Evolutionary conservation across 1,284 basidiomycete genomes (phyloP).

Genomic region (Trichosporon coremiiforme): DNA sequence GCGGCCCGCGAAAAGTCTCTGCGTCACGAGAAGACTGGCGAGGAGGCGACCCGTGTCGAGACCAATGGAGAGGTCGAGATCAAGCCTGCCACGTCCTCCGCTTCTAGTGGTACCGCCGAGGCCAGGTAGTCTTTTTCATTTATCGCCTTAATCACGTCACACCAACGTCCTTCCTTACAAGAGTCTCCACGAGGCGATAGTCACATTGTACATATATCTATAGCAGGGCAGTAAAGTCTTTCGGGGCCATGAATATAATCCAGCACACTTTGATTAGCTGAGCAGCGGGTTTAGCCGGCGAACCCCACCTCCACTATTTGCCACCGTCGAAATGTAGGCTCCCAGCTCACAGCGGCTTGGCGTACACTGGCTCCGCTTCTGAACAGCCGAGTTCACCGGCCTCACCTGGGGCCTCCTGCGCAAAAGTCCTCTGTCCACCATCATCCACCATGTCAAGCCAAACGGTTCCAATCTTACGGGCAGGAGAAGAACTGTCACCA

Average conservation of each 20-base stretch:
- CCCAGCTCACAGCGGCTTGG: no score
- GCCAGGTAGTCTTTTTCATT: neutral
- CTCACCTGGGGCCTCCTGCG: neutral
- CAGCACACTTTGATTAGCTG: neutral
- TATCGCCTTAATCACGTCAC: neutral
- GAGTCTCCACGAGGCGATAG: neutral
- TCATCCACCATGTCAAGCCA: slow-evolving; percentile 13
- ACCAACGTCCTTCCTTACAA: slow-evolving; percentile 5
- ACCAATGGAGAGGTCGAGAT: neutral
- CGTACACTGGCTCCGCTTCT: neutral
- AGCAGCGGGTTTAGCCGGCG: neutral
- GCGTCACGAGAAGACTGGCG: slow-evolving; percentile 10
- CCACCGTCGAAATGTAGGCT: neutral
- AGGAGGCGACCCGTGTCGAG: slow-evolving; percentile 9
- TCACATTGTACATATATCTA: neutral
- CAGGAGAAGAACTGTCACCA: slow-evolving; percentile 8
- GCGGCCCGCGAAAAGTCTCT: slow-evolving; percentile 1
- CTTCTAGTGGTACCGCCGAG: slow-evolving; percentile 4
- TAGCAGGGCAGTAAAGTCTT: neutral
- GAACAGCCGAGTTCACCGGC: slow-evolving; percentile 3
- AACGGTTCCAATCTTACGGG: neutral
- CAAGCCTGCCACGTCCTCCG: neutral
- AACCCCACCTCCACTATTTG: neutral
- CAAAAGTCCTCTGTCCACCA: neutral
- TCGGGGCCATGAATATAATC: neutral